A percentile compares a stretch with the other conserved stretches of the same genome.
These are phyloP conservation scores for Vaccinium macrocarpon DNA, from an alignment of 148 eudicot genomes.

Conservation along the genomic window DNA sequence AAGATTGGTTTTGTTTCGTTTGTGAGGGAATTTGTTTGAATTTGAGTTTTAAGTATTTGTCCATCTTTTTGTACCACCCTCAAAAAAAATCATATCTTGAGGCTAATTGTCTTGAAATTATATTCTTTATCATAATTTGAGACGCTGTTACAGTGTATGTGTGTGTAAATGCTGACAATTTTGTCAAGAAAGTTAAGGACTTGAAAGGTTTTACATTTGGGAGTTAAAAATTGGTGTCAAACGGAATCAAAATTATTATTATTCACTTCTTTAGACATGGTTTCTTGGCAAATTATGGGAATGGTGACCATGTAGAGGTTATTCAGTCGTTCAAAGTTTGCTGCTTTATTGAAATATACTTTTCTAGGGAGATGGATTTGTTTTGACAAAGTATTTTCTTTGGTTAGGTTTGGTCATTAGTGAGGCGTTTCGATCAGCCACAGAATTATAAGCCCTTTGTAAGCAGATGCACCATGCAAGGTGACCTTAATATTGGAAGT, in stretches of 20 bases:
- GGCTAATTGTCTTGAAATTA: background rate
- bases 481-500: slow-evolving; percentile 61
- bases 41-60: background rate
- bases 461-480: slow-evolving; percentile 50
- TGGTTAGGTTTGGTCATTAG: slow-evolving; percentile 60
- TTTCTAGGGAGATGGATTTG: background rate
- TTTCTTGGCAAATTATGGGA: background rate
- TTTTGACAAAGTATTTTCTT: slow-evolving; percentile 5
- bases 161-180: background rate
- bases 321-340: background rate
- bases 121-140: background rate
- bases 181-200: background rate
- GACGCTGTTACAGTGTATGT: background rate
- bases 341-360: background rate
- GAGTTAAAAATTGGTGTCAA: background rate
- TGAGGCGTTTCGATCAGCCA: slow-evolving; percentile 69
- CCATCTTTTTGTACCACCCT: background rate
- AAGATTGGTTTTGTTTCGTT: background rate
- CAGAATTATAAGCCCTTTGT: slow-evolving; percentile 67
- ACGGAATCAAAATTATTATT: background rate
- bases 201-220: background rate
- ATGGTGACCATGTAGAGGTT: background rate
- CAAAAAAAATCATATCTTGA: background rate
- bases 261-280: background rate
- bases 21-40: background rate